Base-by-base conservation (phyloP, 495 filamentous ascomycete species). In the Niebla homalea region DNA sequence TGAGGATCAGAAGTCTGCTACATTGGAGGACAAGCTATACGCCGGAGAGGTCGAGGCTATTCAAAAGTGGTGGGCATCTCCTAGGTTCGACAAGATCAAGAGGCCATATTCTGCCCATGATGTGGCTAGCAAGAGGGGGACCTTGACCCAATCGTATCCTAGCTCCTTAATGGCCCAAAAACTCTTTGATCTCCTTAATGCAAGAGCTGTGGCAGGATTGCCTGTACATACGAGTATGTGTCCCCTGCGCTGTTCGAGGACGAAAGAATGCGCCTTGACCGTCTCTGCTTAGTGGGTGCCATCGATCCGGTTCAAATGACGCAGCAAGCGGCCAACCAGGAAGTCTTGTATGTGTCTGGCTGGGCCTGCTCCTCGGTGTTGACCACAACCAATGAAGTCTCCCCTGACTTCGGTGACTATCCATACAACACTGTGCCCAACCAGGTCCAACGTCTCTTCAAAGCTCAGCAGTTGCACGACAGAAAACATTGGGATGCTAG, bases 291-390 rank as follows among this genome's bases (percentile, higher is more conserved):
- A 89, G 85, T 98, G 84, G 92, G 92, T 52, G 93, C 90, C 49
- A 94, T 98, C 68, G 92, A 98, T 61, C 92, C 92, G 15, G 78
- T 96, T 8, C 92, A 98, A 67, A 97, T 98, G 92, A 96, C 93
- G 25, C 92, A 98, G 66, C 93, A 97, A 70, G 93, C 92, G 21
- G 77, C 84, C 1, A 84, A 96, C 65, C 92, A 97, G 63, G 93
- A 98, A 66, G 83, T 94, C 5, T 75, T 98, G 16, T 98, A 98
- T 67, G 74, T 98, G 32, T 94, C 87, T 8, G 92, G 92, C 39
- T 98, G 92, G 92, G 92, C 93, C 3, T 97, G 93, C 67, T 94
- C 88, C 0, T 88, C 87, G 5, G 74, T 94, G 12, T 71, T 98
- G 20, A 97, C 93, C 0, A 83, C 78, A 1, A 96, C 92, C 20